A percentile compares a stretch with the other conserved stretches of the same genome.
These are phyloP conservation scores for Phoma sp. DNA, from an alignment of 2,329 filamentous ascomycete species.

Conservation along the genomic window DNA sequence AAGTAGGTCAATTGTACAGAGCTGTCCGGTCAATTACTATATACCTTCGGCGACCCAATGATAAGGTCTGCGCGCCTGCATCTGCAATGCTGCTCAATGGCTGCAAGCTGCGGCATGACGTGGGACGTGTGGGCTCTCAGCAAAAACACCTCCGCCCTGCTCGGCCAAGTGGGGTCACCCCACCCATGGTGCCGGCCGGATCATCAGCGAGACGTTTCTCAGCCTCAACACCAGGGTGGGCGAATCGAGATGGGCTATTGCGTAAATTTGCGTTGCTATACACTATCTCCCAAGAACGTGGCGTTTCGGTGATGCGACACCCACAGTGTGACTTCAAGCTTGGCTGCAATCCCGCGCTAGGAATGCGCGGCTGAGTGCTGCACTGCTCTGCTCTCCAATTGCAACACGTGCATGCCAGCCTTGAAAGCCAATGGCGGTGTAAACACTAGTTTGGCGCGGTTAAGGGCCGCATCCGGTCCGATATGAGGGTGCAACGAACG, in stretches of 20 bases:
- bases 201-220: constrained; percentile 8
- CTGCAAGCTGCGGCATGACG: constrained; percentile 19
- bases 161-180: constrained; percentile 14
- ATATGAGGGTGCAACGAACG: neutral
- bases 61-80: constrained; percentile 12
- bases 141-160: constrained; percentile 7
- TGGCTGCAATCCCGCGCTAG: neutral
- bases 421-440: constrained; percentile 3
- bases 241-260: constrained; percentile 6
- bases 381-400: neutral
- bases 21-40: constrained; percentile 12
- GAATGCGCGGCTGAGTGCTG: neutral
- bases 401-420: constrained; percentile 4
- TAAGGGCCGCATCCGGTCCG: neutral
- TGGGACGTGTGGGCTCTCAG: constrained; percentile 9
- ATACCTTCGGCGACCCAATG: constrained; percentile 15
- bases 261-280: neutral
- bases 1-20: neutral
- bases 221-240: constrained; percentile 16
- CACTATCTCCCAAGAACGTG: neutral
- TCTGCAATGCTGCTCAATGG: constrained; percentile 12
- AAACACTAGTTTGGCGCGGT: neutral
- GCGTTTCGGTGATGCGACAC: neutral
- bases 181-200: constrained; percentile 8
- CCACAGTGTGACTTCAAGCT: neutral